Conservation (phyloP, 2,329 filamentous ascomycete species). For the Colletotrichum nymphaeae region DNA sequence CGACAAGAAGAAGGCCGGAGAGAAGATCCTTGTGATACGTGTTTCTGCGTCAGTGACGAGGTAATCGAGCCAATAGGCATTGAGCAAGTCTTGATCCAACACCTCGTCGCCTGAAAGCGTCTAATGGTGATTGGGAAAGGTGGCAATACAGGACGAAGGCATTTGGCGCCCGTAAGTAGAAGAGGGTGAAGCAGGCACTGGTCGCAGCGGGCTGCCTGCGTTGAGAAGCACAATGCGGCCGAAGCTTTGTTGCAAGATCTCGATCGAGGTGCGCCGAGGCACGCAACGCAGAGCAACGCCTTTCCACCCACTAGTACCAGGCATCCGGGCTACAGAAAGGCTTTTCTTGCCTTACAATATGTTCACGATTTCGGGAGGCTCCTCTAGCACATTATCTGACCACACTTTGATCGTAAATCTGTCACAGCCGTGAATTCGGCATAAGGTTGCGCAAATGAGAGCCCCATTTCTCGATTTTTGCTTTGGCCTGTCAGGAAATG, state of each 20-base stretch:
- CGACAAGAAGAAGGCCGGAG: not conserved
- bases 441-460: constrained; percentile 14
- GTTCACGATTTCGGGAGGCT: not conserved
- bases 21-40: not conserved
- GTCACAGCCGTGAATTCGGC: not conserved
- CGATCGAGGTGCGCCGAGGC: constrained; percentile 9
- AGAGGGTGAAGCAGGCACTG: not conserved
- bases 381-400: not conserved
- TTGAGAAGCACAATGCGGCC: not conserved
- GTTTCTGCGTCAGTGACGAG: not conserved
- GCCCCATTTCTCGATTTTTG: constrained; percentile 1
- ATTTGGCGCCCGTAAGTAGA: not conserved
- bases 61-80: not conserved
- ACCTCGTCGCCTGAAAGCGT: constrained; percentile 11
- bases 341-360: not conserved
- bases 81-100: not conserved
- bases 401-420: not conserved
- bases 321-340: not conserved
- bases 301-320: not conserved
- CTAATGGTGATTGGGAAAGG: not conserved
- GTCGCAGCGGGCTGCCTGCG: not conserved
- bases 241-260: constrained; percentile 29
- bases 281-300: not conserved
- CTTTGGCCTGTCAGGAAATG: not conserved
- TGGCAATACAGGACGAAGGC: not conserved